These are phyloP conservation scores for Ampelomyces quisqualis DNA, from an alignment of 2,329 filamentous ascomycete genomes.

Conservation along the genomic window DNA sequence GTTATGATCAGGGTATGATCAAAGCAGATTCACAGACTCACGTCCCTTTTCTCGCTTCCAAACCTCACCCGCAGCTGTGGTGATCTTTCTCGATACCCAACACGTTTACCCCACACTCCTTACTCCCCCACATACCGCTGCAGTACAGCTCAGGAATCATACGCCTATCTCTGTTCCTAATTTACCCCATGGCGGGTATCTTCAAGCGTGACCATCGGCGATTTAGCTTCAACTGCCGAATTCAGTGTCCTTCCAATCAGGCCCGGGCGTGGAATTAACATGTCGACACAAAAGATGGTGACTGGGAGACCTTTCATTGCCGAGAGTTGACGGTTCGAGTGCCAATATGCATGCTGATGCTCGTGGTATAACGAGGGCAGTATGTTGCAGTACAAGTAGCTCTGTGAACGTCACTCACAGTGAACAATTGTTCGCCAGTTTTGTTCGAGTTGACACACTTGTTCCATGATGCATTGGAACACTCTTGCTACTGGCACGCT, in stretches of 20 bases:
- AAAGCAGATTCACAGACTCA: too few relatives aligned
- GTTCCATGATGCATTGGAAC: constrained; percentile 29
- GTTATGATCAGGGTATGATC: too few relatives aligned
- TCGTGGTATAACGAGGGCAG: not conserved
- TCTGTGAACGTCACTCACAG: not conserved
- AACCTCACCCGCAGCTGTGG: too few relatives aligned
- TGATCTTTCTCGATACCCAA: not conserved
- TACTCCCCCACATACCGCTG: not conserved
- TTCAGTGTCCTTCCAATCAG: constrained; percentile 12
- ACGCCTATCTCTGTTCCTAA: constrained; percentile 1
- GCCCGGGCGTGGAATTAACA: constrained; percentile 8
- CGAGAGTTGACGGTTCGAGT: too few relatives aligned
- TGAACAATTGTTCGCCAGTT: not conserved
- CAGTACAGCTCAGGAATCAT: not conserved
- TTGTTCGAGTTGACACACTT: too few relatives aligned
- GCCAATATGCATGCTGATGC: not conserved
- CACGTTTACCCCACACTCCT: not conserved
- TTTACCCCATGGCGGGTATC: constrained; percentile 4
- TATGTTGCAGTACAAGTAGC: constrained; percentile 12
- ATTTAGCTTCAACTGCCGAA: constrained; percentile 22
- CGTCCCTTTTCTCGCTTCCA: too few relatives aligned
- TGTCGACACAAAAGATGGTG: constrained; percentile 5
- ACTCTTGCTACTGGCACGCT: constrained; percentile 23
- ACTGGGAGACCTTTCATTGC: constrained; percentile 4
- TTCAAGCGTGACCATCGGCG: constrained; percentile 18